Conservation (phyloP, 257 asterid species). For the Rauvolfia tetraphylla region DNA sequence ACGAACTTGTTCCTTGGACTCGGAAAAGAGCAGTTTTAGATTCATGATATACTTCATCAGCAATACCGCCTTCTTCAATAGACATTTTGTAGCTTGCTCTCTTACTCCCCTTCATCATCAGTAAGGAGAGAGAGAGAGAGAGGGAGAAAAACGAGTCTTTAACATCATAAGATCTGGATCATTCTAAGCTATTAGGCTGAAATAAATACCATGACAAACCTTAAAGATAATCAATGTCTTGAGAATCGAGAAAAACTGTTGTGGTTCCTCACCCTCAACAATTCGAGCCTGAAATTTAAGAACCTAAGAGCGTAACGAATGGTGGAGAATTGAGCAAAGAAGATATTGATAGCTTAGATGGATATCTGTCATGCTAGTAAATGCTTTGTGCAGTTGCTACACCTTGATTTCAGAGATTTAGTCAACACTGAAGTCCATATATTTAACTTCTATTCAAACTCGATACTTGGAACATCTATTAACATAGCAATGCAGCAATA, state of each 20-base stretch:
- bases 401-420: background rate
- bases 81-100: slow-evolving; percentile 57
- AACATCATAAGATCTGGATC: background rate
- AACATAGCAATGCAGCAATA: background rate
- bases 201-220: slow-evolving; percentile 33
- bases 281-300: slow-evolving; percentile 55
- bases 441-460: background rate
- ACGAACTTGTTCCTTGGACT: slow-evolving; percentile 72
- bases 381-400: background rate
- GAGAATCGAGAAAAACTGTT: slow-evolving; percentile 58
- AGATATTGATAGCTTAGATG: background rate
- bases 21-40: slow-evolving; percentile 66
- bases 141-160: slow-evolving; percentile 5
- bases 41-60: slow-evolving; percentile 58
- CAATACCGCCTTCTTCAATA: slow-evolving; percentile 48
- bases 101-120: slow-evolving; percentile 56
- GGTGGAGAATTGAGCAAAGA: background rate
- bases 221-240: slow-evolving; percentile 61
- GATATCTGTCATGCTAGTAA: background rate
- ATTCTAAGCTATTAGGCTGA: background rate
- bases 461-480: background rate
- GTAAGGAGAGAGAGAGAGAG: slow-evolving; percentile 4
- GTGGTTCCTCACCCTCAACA: slow-evolving; percentile 63
- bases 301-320: slow-evolving; percentile 13
- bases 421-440: background rate